Percentiles rank a stretch among this genome's conserved stretches.
Evolutionary conservation across 2,329 filamentous ascomycete species (phyloP).

Genomic region (Aspergillus brunneoviolaceus): DNA sequence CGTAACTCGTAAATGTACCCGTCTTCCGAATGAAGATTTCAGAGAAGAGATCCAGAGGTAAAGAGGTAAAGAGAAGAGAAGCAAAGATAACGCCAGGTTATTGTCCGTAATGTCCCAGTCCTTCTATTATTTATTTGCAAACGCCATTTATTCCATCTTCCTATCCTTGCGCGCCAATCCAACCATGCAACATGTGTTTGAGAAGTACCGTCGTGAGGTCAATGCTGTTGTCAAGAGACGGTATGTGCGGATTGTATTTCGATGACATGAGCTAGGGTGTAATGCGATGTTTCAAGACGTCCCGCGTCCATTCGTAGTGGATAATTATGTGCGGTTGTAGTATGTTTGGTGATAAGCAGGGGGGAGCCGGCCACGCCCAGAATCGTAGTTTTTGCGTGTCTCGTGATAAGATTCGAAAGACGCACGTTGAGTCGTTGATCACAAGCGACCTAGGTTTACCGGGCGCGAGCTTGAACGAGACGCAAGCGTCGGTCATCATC

Average conservation of each 20-base stretch:
- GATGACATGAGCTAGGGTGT: neutral
- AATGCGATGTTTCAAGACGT: neutral
- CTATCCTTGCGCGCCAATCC: neutral
- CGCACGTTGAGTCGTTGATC: neutral
- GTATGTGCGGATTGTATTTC: neutral
- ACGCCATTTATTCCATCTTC: constrained; percentile 14
- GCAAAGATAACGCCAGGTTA: neutral
- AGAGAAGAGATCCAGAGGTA: neutral
- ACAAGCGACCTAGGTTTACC: constrained; percentile 10
- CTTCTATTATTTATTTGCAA: constrained; percentile 17
- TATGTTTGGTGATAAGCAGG: neutral
- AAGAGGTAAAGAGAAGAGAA: neutral
- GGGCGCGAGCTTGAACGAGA: constrained; percentile 41
- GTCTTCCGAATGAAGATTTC: neutral
- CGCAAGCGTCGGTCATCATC: constrained; percentile 44
- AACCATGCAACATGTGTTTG: neutral
- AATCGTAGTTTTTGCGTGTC: neutral
- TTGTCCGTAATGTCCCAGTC: constrained; percentile 1
- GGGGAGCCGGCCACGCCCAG: neutral
- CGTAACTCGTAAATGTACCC: constrained; percentile 11
- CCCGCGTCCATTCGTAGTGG: neutral
- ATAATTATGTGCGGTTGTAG: constrained; percentile 1
- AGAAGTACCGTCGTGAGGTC: neutral
- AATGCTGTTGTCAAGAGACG: neutral
- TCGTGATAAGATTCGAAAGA: neutral